Conservation (phyloP, 1,139 yeast genomes). For the Suhomyces taliae region DNA sequence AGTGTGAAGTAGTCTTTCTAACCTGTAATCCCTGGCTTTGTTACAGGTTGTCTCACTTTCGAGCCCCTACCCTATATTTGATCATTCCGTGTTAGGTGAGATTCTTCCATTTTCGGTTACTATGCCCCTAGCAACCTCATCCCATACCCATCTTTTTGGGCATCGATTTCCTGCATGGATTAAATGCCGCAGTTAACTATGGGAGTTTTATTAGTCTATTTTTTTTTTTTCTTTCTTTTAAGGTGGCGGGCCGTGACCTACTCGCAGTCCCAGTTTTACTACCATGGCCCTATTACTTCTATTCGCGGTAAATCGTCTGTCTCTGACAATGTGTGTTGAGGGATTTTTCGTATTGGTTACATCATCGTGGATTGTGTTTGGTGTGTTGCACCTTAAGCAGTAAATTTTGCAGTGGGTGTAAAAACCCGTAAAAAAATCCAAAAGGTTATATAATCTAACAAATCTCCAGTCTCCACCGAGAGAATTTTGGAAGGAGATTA, state of each 20-base stretch:
- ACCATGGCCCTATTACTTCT: conserved; percentile 1
- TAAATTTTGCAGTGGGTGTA: neutral
- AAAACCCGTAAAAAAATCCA: neutral
- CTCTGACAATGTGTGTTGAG: conserved; percentile 7
- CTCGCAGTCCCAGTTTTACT: conserved; percentile 1
- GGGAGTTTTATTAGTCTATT: too few species aligned
- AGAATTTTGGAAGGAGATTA: neutral
- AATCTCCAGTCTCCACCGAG: neutral
- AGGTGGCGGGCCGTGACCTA: neutral
- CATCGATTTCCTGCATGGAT: neutral
- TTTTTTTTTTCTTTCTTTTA: too few species aligned
- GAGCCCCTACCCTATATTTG: neutral
- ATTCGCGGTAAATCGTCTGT: conserved; percentile 1
- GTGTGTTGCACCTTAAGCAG: conserved; percentile 2
- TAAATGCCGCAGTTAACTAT: neutral
- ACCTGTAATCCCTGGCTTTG: neutral
- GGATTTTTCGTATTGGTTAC: conserved; percentile 14
- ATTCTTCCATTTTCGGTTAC: neutral
- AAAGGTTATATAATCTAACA: conserved; percentile 1
- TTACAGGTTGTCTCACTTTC: neutral
- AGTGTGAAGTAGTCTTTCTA: too few species aligned
- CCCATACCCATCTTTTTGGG: neutral
- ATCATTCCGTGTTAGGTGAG: neutral
- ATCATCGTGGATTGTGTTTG: conserved; percentile 6
- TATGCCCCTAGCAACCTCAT: neutral